Evolutionary conservation across 2,329 filamentous ascomycete genomes (phyloP).

Genomic region (Capronia coronata): DNA sequence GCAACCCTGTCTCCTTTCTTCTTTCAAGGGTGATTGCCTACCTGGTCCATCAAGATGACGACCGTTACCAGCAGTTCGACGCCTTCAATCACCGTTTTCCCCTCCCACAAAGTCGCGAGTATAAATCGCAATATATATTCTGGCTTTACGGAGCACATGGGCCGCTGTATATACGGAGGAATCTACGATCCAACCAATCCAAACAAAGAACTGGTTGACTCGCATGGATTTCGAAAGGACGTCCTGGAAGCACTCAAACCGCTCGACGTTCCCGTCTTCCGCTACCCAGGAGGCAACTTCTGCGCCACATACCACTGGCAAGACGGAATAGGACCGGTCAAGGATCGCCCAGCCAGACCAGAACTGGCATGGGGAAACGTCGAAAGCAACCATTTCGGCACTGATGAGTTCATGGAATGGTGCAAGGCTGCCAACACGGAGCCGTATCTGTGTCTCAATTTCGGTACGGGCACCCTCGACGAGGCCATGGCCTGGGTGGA

Average conservation of each 20-base stretch:
- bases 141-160: conserved; percentile 87
- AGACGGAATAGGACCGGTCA: conserved; percentile 69
- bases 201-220: conserved; percentile 53
- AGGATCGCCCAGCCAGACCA: conserved; percentile 60
- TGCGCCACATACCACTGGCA: conserved; percentile 80
- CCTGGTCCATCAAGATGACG: conserved; percentile 52
- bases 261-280: conserved; percentile 62
- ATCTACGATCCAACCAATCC: conserved; percentile 72
- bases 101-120: conserved; percentile 59
- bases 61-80: conserved; percentile 62
- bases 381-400: conserved; percentile 74
- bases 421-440: conserved; percentile 66
- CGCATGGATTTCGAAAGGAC: conserved; percentile 70
- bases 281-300: conserved; percentile 78
- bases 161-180: conserved; percentile 79
- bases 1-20: not conserved
- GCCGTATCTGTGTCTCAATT: conserved; percentile 73
- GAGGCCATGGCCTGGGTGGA: conserved; percentile 61
- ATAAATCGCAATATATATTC: conserved; percentile 78
- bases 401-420: conserved; percentile 81
- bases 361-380: conserved; percentile 69
- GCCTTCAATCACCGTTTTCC: conserved; percentile 59
- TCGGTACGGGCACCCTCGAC: conserved; percentile 62
- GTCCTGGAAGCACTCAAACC: conserved; percentile 68
- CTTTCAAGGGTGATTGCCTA: not conserved